Evolutionary conservation across 2,329 filamentous ascomycete genomes (phyloP), one percentile per base, ranked within the genome.

Genomic region (Pseudogymnoascus sp.): DNA sequence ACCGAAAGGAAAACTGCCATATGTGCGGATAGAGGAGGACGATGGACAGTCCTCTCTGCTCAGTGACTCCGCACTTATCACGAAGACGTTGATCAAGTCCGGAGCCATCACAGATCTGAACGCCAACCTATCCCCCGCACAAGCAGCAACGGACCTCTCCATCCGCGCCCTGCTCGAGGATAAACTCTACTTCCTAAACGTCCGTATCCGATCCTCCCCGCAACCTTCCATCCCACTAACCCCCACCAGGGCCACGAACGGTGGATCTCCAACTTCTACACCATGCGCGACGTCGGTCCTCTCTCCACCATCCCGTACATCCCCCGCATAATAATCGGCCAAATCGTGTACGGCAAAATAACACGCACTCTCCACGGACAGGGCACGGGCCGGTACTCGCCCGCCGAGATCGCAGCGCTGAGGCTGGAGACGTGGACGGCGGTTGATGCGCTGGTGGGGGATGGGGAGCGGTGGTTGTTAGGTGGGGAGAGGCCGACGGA

Each of bases 1-100:
- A 20, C 85, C 61, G 66, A 86, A 87, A 0, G 84, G 84, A 8
- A 87, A 79, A 71, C 87, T 87, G 39, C 82, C 82, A 58, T 74
- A 77, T 0, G 85, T 53, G 47, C 47, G 28, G 11, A 53, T 53
- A 33, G 47, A 53, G 20, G 84, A 0, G 75, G 79, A 0, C 72
- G 69, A 39, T 65, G 67, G 0, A 75, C 69, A 0, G 79, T 80
- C 62, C 18, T 28, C 30, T 2, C 30, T 53, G 1, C 14, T 86
- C 0, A 73, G 74, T 15, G 84, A 87, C 71, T 81, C 82, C 0
- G 72, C 75, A 0, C 72, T 86, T n/a, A 86, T 87, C 64, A 75
- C 76, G 58, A 72, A 75, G 36, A 63, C 70, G 0, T 69, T 87
- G 3, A 67, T 77, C 4, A 71, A 75, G 1, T 65, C 71, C 1